These are phyloP conservation scores for Lasiosphaeria hispida DNA, from an alignment of 495 filamentous ascomycete genomes.

Conservation along the genomic window DNA sequence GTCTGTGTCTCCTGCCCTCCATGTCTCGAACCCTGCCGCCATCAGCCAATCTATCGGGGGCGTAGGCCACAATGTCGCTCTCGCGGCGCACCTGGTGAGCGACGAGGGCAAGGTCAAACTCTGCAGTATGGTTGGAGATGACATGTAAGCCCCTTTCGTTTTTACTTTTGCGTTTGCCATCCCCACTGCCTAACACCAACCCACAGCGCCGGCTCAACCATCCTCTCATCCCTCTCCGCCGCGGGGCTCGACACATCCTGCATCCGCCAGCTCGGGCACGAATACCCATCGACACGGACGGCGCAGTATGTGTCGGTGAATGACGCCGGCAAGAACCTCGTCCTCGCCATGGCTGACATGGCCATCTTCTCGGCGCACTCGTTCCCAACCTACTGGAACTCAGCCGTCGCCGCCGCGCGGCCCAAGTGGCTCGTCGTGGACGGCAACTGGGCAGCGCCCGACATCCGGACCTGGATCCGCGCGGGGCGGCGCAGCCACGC, in stretches of 20 bases:
- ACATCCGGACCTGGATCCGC: conserved; percentile 61
- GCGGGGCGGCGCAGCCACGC: conserved; percentile 53
- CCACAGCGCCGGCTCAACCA: conserved; percentile 61
- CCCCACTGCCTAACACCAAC: neutral
- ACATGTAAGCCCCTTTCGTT: conserved; percentile 46
- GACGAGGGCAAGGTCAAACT: conserved; percentile 53
- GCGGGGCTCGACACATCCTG: conserved; percentile 63
- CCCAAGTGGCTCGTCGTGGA: conserved; percentile 79
- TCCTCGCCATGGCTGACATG: conserved; percentile 94
- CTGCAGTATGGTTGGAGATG: conserved; percentile 73
- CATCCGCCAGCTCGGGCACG: conserved; percentile 53
- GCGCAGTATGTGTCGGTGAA: conserved; percentile 92
- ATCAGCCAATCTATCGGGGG: conserved; percentile 84
- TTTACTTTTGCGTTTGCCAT: neutral
- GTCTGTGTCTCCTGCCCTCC: conserved; percentile 48
- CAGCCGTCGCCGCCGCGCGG: conserved; percentile 50
- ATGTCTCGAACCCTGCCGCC: conserved; percentile 83
- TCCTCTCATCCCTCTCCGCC: conserved; percentile 58
- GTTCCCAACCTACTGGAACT: conserved; percentile 56
- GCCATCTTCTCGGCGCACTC: conserved; percentile 64
- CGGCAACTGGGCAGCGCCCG: conserved; percentile 70
- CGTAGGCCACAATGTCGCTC: conserved; percentile 91
- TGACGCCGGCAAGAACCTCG: conserved; percentile 73
- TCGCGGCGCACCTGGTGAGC: conserved; percentile 62
- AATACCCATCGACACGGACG: conserved; percentile 57